Conservation (phyloP, 768 basidiomycete genomes). For the Pleurotus giganteus region DNA sequence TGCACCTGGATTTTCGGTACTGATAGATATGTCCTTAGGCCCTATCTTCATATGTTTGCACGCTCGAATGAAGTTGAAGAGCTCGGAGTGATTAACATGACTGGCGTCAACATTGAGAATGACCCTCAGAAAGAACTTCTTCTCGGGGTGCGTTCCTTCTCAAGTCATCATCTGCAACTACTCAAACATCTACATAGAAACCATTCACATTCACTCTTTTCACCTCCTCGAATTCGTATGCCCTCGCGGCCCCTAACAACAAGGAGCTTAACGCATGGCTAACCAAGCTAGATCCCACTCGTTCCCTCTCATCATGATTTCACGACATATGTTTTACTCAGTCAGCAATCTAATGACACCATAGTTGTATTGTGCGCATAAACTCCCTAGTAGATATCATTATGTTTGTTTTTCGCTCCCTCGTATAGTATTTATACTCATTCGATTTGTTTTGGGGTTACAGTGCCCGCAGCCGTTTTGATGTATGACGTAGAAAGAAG, state of each 20-base stretch:
- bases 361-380: slow-evolving; percentile 1
- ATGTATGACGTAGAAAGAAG: not conserved
- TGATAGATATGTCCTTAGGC: slow-evolving; percentile 44
- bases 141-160: slow-evolving; percentile 63
- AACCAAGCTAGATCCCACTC: slow-evolving; percentile 80
- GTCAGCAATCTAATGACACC: not conserved
- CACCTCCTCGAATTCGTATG: slow-evolving; percentile 89
- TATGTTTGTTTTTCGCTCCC: slow-evolving; percentile 4
- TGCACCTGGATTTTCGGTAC: slow-evolving; percentile 8
- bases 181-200: slow-evolving; percentile 47
- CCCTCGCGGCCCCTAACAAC: slow-evolving; percentile 73
- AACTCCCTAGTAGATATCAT: slow-evolving; percentile 4
- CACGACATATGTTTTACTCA: not conserved
- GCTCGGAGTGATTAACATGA: slow-evolving; percentile 76
- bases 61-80: slow-evolving; percentile 85
- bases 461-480: not conserved
- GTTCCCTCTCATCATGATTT: slow-evolving; percentile 38
- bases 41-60: slow-evolving; percentile 87
- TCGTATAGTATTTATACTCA: slow-evolving; percentile 3
- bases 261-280: slow-evolving; percentile 89
- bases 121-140: slow-evolving; percentile 87
- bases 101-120: slow-evolving; percentile 80
- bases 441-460: not conserved
- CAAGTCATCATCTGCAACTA: slow-evolving; percentile 4
- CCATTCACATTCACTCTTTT: slow-evolving; percentile 87